These are phyloP conservation scores for Diplosphaera chodatii DNA, from an alignment of 139 green algal genomes.

Conservation along the genomic window DNA sequence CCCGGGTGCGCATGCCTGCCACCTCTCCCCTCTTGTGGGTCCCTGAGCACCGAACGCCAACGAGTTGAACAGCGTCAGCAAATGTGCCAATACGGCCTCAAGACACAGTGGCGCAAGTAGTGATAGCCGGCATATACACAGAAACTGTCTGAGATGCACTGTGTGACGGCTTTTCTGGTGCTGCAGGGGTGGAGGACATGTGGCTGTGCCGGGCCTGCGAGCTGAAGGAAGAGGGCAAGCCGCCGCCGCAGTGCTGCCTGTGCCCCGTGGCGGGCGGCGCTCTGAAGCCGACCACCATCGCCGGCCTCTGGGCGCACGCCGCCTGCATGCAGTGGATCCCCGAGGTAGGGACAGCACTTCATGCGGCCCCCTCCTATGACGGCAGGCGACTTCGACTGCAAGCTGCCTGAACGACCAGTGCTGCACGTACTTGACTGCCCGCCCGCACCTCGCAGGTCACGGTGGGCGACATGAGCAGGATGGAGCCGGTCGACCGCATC, in stretches of 20 bases:
- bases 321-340: conserved; percentile 85
- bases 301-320: conserved; percentile 73
- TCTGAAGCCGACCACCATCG: conserved; percentile 78
- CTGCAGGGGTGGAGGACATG: conserved; percentile 49
- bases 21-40: too few species aligned
- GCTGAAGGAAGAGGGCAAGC: conserved; percentile 39
- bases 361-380: too few species aligned
- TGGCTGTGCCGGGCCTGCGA: conserved; percentile 87
- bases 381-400: too few species aligned
- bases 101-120: too few species aligned
- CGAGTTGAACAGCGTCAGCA: too few species aligned
- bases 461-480: conserved; percentile 28
- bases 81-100: too few species aligned
- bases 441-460: not conserved
- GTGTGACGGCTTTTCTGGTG: not conserved
- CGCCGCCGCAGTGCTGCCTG: conserved; percentile 78
- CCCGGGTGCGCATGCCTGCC: too few species aligned
- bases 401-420: too few species aligned
- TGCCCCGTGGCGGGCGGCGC: conserved; percentile 83
- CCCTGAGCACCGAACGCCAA: too few species aligned
- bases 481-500: conserved; percentile 81
- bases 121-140: too few species aligned
- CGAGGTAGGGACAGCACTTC: conserved; percentile 29
- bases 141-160: too few species aligned
- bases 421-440: too few species aligned